Evolutionary conservation across 306 rosid species (phyloP), one percentile per base, ranked within the genome.

Genomic region (Medicago ruthenica): DNA sequence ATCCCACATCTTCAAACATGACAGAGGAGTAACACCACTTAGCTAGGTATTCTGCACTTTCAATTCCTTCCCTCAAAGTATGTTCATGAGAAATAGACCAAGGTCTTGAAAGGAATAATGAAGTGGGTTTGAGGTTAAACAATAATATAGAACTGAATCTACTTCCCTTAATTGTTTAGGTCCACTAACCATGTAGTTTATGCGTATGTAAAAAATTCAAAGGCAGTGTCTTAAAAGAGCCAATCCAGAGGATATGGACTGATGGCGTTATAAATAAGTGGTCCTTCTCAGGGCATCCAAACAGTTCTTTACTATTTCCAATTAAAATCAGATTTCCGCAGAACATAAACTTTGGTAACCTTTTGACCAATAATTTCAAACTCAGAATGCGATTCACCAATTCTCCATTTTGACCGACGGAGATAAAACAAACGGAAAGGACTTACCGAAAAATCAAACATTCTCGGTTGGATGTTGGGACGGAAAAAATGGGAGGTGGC

Each of bases 101-200:
- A 6, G 18, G 54, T 14, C 54, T 15, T 48, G 17, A 48, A 48
- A 14, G 16, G 54, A 48, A 15, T 48, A 14, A 48, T 48, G 54
- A 48, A 5, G 54, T 48, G 16, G 54, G 8, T 15, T 5, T 15
- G 54, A 48, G 54, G 54, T 9, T 48, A 48, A 48, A 61, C 57
- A 24, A 22, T 59, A 59, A 24, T 12, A 45, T 17, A 74, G 13
- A 37, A 70, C 7, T 45, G 53, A 69, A 59, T 47, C 71, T 37
- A 47, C 44, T 39, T 24, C 65, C 73, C 17, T 10, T 37, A 75
- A 71, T 40, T 16, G 36, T 8, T 16, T 18, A 54, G 62, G 21
- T 64, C 9, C 11, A 41, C 14, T 10, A 42, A 42, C 14, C 47
- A 42, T 12, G 10, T 42, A 42, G 47, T 10, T 42, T 42, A 42